Evolutionary conservation across 2,329 filamentous ascomycete genomes (phyloP), one percentile per base, ranked within the genome.

Genomic region (Trichophyton equinum): DNA sequence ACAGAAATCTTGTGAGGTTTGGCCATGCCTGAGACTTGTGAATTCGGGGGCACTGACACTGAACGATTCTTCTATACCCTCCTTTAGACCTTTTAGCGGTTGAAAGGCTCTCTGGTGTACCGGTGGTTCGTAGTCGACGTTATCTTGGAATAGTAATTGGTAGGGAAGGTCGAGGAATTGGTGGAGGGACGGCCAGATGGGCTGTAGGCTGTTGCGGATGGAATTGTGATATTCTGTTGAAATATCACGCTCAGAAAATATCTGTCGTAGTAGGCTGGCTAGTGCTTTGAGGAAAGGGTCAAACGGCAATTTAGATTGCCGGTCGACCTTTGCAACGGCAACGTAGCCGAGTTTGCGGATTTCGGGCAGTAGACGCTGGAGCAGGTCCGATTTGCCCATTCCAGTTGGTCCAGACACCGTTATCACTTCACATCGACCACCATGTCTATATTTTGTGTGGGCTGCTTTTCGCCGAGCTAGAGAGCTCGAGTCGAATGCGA

Each of bases 191-290:
- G 75, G 69, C 83, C 83, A 86, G 63, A 83, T 78, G 8, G 81
- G 81, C 55, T 77, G 77, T 3, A 85, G 74, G 51, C 80, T 80
- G 13, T 74, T 73, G 20, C 83, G 75, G 11, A 86, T 73, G 63
- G 77, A 80, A 62, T 82, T 78, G 66, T 86, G 83, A 62, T 85
- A 85, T 0, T 82, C 78, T 0, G 82, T 83, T 8, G 74, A 78
- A 15, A 86, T 80, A 69, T 86, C 82, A 40, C 80, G 79, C 67
- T 86, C 83, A 0, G 82, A 84, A 66, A 85, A 86, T 5, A 85
- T 84, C 64, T 86, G 83, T 27, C 83, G 78, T 61, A 86, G 81
- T 18, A 85, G 72, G 42, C 81, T 83, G 5, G 80, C 81, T 73
- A 86, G 77, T n/a, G 84, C 74, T 63, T 78, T 79, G 18, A 85